These are phyloP conservation scores for Smittium mucronatum DNA, from an alignment of 371 early-diverging fungal species.

Conservation along the genomic window DNA sequence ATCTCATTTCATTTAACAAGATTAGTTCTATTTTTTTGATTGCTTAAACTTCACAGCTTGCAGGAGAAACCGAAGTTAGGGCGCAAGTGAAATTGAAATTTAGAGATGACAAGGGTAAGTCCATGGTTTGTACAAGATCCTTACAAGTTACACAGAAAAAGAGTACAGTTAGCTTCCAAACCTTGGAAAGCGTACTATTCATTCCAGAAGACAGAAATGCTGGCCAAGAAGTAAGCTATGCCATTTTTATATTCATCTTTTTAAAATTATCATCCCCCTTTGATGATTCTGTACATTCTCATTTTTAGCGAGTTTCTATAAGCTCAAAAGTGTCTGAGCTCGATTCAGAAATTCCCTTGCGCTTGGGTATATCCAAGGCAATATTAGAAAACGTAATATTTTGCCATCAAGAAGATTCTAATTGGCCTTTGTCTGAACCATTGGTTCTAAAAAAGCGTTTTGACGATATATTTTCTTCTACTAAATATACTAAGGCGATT, in stretches of 20 bases:
- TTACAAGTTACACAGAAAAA: constrained; percentile 64
- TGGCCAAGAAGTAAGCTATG: constrained; percentile 30
- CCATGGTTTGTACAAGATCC: constrained; percentile 68
- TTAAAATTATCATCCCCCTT: not conserved
- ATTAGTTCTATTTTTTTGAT: too few species aligned
- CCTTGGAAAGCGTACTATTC: constrained; percentile 71
- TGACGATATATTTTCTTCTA: constrained; percentile 97
- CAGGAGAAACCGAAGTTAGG: constrained; percentile 70
- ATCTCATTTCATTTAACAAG: too few species aligned
- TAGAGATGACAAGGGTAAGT: constrained; percentile 53
- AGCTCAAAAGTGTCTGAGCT: constrained; percentile 76
- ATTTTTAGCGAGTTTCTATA: constrained; percentile 36
- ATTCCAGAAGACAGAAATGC: constrained; percentile 37
- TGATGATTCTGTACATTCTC: too few species aligned
- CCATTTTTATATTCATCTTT: not conserved
- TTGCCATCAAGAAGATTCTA: constrained; percentile 99
- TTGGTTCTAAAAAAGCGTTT: constrained; percentile 89
- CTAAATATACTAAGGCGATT: constrained; percentile 87
- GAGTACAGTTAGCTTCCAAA: constrained; percentile 50
- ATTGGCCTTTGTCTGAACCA: constrained; percentile 96
- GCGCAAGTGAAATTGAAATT: constrained; percentile 92
- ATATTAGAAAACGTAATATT: constrained; percentile 98
- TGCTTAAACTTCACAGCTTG: constrained; percentile 47
- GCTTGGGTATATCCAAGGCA: constrained; percentile 81
- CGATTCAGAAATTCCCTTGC: constrained; percentile 70